phyloP scores from a whole-genome alignment of 352 stramenopile species.

The Hyaloperonospora brassicae region DNA sequence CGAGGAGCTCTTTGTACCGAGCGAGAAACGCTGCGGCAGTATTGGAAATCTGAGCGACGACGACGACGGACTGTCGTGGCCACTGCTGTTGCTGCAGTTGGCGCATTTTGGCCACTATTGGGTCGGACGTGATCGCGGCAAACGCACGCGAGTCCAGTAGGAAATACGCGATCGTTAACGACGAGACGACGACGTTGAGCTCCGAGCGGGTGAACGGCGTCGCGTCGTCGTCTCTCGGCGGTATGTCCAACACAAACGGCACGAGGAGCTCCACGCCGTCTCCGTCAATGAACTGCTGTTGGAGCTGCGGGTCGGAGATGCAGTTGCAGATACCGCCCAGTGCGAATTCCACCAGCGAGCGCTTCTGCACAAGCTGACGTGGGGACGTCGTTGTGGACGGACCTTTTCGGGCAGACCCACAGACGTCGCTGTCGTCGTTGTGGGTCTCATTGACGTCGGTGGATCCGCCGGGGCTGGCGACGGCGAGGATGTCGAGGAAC shows the following conservation, averaged over 20 bases:
- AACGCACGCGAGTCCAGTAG: constrained; percentile 56
- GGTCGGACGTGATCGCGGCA: constrained; percentile 28
- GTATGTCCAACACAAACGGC: constrained; percentile 32
- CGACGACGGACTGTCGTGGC: no score
- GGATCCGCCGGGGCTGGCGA: constrained; percentile 27
- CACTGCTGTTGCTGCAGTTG: constrained; percentile 24
- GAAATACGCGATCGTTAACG: constrained; percentile 57
- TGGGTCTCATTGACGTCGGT: constrained; percentile 1
- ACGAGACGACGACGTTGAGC: constrained; percentile 44
- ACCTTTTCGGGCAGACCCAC: constrained; percentile 6
- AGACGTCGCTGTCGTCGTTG: constrained; percentile 1
- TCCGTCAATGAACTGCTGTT: constrained; percentile 44
- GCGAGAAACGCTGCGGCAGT: constrained; percentile 32
- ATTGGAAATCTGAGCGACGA: constrained; percentile 47
- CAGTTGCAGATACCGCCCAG: constrained; percentile 74
- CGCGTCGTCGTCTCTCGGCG: constrained; percentile 6
- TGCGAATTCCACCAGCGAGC: constrained; percentile 53
- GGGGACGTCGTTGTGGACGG: constrained; percentile 2
- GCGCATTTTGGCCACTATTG: constrained; percentile 28
- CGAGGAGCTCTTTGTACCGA: constrained; percentile 42
- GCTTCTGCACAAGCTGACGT: constrained; percentile 12
- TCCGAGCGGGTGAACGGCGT: constrained; percentile 11
- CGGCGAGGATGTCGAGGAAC: constrained; percentile 68
- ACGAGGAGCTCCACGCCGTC: constrained; percentile 40
- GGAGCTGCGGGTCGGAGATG: constrained; percentile 47